Percentiles rank a stretch among this genome's conserved stretches.
Evolutionary conservation across 2,329 filamentous ascomycete genomes (phyloP).

Genomic region (Thielaviopsis ethacetica): DNA sequence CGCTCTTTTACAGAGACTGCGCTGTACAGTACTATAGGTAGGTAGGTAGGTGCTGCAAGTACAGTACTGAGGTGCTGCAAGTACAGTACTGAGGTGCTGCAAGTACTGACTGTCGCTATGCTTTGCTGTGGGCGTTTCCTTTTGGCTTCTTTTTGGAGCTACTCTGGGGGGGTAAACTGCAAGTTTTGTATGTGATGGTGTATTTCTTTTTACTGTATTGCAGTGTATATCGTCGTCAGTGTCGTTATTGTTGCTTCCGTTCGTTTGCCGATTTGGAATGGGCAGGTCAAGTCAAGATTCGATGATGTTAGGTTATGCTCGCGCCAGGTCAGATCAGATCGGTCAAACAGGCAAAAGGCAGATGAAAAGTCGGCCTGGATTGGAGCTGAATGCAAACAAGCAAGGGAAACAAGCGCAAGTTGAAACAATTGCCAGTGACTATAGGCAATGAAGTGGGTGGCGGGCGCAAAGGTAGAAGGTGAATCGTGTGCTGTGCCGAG

Average conservation of each 20-base stretch:
- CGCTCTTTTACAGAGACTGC: constrained; percentile 9
- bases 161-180: no score
- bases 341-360: not conserved
- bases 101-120: not conserved
- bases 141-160: no score
- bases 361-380: not conserved
- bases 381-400: not conserved
- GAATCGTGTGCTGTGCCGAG: not conserved
- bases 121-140: no score
- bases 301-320: not conserved
- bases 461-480: not conserved
- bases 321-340: not conserved
- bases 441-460: not conserved
- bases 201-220: not conserved
- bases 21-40: no score
- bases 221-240: not conserved
- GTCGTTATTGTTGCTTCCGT: not conserved
- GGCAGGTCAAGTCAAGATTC: not conserved
- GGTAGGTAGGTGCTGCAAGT: no score
- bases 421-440: not conserved
- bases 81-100: no score
- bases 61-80: no score
- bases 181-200: no score
- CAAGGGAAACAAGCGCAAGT: not conserved
- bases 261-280: not conserved